Conservation (phyloP, 371 early-diverging fungal genomes). For the Dichotomocladium elegans region DNA sequence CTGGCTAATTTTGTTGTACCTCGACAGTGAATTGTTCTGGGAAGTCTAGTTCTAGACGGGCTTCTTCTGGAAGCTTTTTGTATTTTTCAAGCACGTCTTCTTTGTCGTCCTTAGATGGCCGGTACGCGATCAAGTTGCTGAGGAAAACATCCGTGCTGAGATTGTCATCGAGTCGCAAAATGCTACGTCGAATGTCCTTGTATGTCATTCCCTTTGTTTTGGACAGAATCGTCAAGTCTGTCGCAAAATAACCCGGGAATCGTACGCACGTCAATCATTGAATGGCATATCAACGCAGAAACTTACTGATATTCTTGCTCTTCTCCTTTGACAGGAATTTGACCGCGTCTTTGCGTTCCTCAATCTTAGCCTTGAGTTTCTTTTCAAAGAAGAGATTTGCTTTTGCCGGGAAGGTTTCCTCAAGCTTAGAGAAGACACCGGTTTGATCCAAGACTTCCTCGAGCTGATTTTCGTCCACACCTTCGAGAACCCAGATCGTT, state of each 20-base stretch:
- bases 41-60: constrained; percentile 42
- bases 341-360: constrained; percentile 22
- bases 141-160: constrained; percentile 31
- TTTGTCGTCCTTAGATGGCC: constrained; percentile 38
- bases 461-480: constrained; percentile 16
- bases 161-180: constrained; percentile 24
- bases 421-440: constrained; percentile 23
- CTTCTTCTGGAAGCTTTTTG: constrained; percentile 26
- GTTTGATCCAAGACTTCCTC: constrained; percentile 17
- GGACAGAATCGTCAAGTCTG: constrained; percentile 22
- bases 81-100: constrained; percentile 37
- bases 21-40: constrained; percentile 55
- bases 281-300: no score
- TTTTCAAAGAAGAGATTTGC: constrained; percentile 23
- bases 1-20: constrained; percentile 14
- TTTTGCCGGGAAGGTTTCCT: constrained; percentile 26
- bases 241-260: no score
- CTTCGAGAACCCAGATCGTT: constrained; percentile 23
- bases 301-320: constrained; percentile 37
- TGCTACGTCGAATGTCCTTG: constrained; percentile 14
- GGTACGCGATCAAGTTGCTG: constrained; percentile 27
- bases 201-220: constrained; percentile 13
- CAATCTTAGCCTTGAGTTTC: constrained; percentile 8
- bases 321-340: constrained; percentile 37
- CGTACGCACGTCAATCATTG: no score